Percentiles rank a stretch among this genome's conserved stretches.
These are phyloP conservation scores for Vitis hybrid DNA, from an alignment of 177 flowering plant species.

Conservation along the genomic window DNA sequence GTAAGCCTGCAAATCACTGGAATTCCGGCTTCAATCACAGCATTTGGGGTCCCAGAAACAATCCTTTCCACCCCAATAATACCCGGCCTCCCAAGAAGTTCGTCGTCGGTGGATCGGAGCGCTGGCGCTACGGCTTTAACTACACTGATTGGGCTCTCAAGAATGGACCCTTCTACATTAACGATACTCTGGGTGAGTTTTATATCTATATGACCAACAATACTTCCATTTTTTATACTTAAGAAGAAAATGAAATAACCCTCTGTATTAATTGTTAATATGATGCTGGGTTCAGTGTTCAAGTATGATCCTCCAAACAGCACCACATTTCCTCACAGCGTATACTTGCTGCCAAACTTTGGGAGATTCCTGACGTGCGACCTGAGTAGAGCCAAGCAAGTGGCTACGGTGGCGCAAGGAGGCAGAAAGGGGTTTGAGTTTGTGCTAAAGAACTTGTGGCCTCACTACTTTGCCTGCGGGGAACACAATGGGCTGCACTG, in stretches of 20 bases:
- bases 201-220: neutral
- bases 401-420: constrained; percentile 37
- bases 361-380: constrained; percentile 44
- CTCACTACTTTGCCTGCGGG: constrained; percentile 52
- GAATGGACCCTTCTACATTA: constrained; percentile 33
- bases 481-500: constrained; percentile 40
- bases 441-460: constrained; percentile 28
- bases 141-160: constrained; percentile 36
- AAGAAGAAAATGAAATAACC: no score
- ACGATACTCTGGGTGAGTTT: constrained; percentile 32
- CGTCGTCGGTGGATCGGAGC: constrained; percentile 32
- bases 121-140: constrained; percentile 38
- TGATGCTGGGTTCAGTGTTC: constrained; percentile 32
- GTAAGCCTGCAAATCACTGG: constrained; percentile 40
- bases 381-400: constrained; percentile 26
- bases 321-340: constrained; percentile 39
- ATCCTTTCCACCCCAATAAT: constrained; percentile 43
- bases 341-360: constrained; percentile 41
- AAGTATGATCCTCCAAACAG: constrained; percentile 34
- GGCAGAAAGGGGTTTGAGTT: constrained; percentile 41
- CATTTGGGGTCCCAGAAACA: constrained; percentile 38
- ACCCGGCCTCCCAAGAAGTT: constrained; percentile 26
- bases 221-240: neutral
- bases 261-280: neutral
- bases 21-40: constrained; percentile 41